Conservation (phyloP, 2,329 filamentous ascomycete genomes). For the Alternaria gaisen region DNA sequence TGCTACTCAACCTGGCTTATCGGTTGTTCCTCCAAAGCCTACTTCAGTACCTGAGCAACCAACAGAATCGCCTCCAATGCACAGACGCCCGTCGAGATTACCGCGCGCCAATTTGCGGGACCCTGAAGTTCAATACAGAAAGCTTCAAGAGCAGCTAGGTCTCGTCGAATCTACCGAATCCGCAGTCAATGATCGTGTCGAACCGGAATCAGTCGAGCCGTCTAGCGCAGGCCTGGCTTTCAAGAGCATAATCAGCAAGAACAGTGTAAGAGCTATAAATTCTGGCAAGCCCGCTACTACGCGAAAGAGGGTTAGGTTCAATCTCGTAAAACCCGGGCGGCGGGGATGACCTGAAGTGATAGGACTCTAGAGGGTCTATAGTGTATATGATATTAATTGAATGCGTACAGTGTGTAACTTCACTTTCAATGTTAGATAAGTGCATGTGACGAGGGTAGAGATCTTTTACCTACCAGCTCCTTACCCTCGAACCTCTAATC, state of each 20-base stretch:
- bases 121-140: slow-evolving; percentile 24
- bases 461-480: background rate
- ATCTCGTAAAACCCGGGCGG: background rate
- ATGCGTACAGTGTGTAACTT: background rate
- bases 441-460: background rate
- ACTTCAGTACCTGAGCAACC: background rate
- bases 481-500: background rate
- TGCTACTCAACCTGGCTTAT: background rate
- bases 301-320: background rate
- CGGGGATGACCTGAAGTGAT: background rate
- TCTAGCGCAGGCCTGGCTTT: slow-evolving; percentile 1
- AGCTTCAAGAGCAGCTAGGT: slow-evolving; percentile 21
- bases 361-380: background rate
- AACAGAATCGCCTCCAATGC: background rate
- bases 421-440: background rate
- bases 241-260: slow-evolving; percentile 8
- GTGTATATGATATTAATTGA: background rate
- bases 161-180: slow-evolving; percentile 3
- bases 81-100: background rate
- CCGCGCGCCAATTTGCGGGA: slow-evolving; percentile 4
- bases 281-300: background rate
- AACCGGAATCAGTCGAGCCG: background rate
- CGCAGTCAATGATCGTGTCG: background rate
- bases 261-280: background rate
- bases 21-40: background rate